Base-by-base conservation (phyloP, 2,329 filamentous ascomycete genomes). In the Lachnellula occidentalis region DNA sequence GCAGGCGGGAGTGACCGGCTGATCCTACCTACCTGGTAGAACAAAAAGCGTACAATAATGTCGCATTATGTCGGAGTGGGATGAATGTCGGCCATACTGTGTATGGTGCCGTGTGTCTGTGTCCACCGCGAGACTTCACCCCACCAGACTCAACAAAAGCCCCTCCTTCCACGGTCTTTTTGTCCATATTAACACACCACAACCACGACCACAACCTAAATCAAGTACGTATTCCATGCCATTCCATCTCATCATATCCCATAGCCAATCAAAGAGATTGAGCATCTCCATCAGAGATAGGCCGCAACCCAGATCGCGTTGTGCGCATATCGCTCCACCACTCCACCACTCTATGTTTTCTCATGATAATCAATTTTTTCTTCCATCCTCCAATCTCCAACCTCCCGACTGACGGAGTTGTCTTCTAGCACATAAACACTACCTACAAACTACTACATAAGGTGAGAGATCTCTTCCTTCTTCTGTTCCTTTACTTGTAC, bases 311-410 rank as follows among this genome's bases (percentile, higher is more conserved):
- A 50, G 54, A 50, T 53, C 39, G 57, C 56, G 50, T 60, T 54
- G 42, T 42, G 31, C 37, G 51, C 55, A 56, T 58, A 54, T 58
- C 50, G 48, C 53, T 56, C 56, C 27, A 31, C n/a, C 41, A 64
- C 58, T 55, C 58, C 60, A 62, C 63, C 57, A 55, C 56, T 39
- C 48, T 57, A 48, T 5, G n/a, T 59, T 62, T 61, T 59, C 60
- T 63, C 27, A 31, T 31, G 27, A 31, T 3, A 31, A 31, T 31
- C 27, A 31, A 31, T 11, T 31, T 31, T 9, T 31, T 31, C 27
- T 31, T 31, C 24, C 27, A 31, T 11, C 56, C 54, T 58, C 45
- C 45, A 54, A 27, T 39, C 49, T 34, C 47, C 34, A 50, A 58
- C 51, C 52, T 37, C 50, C 48, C 11, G 58, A 64, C 64, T 66